Percentiles rank a stretch among this genome's conserved stretches.
Conservation (phyloP, 2,329 filamentous ascomycete species). For the Trichophyton verrucosum region DNA sequence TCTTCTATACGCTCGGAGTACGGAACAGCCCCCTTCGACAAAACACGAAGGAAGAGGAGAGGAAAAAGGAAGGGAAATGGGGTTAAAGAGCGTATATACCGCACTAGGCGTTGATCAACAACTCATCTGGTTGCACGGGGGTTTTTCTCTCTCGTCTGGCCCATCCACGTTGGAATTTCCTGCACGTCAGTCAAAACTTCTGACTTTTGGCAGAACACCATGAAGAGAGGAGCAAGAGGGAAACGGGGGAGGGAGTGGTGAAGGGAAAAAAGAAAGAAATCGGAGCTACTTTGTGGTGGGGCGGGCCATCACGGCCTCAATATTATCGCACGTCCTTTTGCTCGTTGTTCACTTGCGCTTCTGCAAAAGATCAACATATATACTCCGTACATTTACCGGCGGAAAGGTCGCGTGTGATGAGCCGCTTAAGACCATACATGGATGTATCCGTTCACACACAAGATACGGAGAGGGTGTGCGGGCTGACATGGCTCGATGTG, state of each 20-base stretch:
- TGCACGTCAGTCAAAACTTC: background rate
- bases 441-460: background rate
- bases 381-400: background rate
- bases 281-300: background rate
- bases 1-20: background rate
- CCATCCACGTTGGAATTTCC: conserved; percentile 3
- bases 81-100: background rate
- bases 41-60: background rate
- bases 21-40: background rate
- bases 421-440: background rate
- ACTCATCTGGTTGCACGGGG: conserved; percentile 2
- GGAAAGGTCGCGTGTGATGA: conserved; percentile 2
- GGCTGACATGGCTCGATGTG: background rate
- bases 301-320: background rate
- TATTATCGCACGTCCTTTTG: background rate
- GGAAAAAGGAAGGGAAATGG: background rate
- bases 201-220: background rate
- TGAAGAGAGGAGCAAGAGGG: background rate
- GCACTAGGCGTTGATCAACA: conserved; percentile 1
- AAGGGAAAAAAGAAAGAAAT: background rate
- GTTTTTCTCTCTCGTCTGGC: background rate
- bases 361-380: background rate
- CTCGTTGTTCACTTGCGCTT: background rate
- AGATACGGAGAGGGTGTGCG: background rate
- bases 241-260: background rate